Evolutionary conservation across 345 rosid genomes (phyloP), one percentile per base, ranked within the genome.

Genomic region (Sisymbrium irio): DNA sequence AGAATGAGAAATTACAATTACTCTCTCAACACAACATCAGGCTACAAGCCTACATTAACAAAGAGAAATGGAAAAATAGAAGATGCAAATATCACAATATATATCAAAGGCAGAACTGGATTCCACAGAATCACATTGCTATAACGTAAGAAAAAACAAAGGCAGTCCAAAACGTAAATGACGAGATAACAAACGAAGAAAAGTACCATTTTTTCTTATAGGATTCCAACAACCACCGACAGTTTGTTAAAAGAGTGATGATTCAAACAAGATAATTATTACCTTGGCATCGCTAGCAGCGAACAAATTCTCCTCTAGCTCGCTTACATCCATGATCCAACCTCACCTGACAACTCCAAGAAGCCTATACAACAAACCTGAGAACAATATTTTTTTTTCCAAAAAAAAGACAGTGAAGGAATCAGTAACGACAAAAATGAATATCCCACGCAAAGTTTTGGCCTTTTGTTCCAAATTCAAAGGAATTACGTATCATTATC

Each of bases 211-310:
- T 32, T 40, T 53, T 10, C 76, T 20, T 20, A 33, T 41, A 46
- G 14, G 37, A 42, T 54, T 74, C 67, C 51, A 66, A 57, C n/a
- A 54, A 33, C 37, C 9, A 59, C 51, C 66, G 59, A 75, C 41
- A 40, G n/a, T 28, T 40, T 25, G 39, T 17, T 49, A 25, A 4
- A 27, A 19, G 18, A 46, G 20, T 37, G 36, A 25, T 66, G 33
- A 51, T 3, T 60, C 6, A 10, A 46, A 63, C 18, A 7, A 18
- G 4, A 3, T 18, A 47, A 47, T 7, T 19, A 25, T 22, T 83
- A 96, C 99, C 99, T 92, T 96, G 72, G 98, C 98, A 89, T 96
- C 99, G 68, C 87, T 84, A 14, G 86, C 94, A 12, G 96, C 96
- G 78, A 96, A 92, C 35, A 90, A 80, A 79, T 78, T 92, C 77